Base-by-base conservation (phyloP, 1,284 basidiomycete species). In the Flammula alnicola region DNA sequence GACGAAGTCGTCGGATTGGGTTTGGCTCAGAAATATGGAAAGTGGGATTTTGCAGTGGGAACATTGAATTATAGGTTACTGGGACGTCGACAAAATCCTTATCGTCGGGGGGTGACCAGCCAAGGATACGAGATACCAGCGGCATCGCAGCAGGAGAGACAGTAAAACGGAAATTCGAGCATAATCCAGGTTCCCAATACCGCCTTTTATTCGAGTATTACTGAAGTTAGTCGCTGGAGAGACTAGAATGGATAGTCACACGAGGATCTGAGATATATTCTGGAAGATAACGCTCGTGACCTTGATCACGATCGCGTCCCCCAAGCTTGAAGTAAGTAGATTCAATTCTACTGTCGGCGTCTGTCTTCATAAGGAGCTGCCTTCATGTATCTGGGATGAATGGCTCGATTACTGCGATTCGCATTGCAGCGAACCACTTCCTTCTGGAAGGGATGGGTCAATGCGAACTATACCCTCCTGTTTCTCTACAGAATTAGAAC, bases 301-400 rank as follows among this genome's bases (percentile, higher is more conserved):
- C 55, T 59, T 60, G 60, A 66, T 67, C 58, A 50, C 55, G 56
- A 64, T 63, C 57, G 44, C 35, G 39, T 11, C 16, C 29, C 36
- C n/a, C n/a, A n/a, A n/a, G n/a, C n/a, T n/a, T n/a, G n/a, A n/a
- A n/a, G n/a, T n/a, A n/a, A n/a, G n/a, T 51, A 51, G 47, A 22
- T 19, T 41, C 14, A 7, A 7, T 38, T 41, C 29, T 12, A 5
- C 48, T 30, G 33, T 19, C 44, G 23, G 27, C 35, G 36, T 43
- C 37, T 52, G 39, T 37, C 50, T 31, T 36, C 44, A 27, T 39
- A 30, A 39, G 36, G 20, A 42, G 16, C 17, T 47, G 38, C 44
- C 27, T 51, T 30, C 52, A 43, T 54, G 36, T 48, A 50, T 50
- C 44, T 17, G 26, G 25, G 25, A 55, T 52, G 54, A 55, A 55